phyloP scores from a whole-genome alignment of 352 stramenopile genomes.

The Peronosclerospora sorghi region DNA sequence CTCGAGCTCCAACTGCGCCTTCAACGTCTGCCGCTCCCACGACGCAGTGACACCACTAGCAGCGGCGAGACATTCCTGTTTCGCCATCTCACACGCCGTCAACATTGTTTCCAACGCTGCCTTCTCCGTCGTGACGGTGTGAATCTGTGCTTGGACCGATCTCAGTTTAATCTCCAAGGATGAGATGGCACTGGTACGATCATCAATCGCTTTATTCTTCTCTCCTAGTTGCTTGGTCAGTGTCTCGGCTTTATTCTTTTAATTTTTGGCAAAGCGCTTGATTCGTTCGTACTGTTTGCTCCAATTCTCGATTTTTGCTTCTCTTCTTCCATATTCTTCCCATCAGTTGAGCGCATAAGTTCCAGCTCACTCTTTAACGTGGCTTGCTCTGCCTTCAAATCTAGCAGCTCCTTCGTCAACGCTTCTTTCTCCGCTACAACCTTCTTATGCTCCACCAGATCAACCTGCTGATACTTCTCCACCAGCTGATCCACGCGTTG shows the following conservation, averaged over 20 bases:
- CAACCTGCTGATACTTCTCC: conserved; percentile 76
- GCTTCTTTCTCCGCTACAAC: conserved; percentile 54
- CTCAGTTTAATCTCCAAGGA: conserved; percentile 33
- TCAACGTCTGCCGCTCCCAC: conserved; percentile 41
- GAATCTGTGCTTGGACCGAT: conserved; percentile 21
- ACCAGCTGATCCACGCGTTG: conserved; percentile 66
- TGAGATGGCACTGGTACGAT: conserved; percentile 26
- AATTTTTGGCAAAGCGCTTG: conserved; percentile 73
- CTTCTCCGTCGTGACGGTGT: conserved; percentile 28
- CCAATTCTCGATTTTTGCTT: conserved; percentile 58
- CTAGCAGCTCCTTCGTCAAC: too few species aligned
- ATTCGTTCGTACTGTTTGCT: conserved; percentile 70
- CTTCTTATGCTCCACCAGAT: conserved; percentile 59
- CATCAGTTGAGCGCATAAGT: conserved; percentile 27
- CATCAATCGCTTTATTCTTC: conserved; percentile 53
- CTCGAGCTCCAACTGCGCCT: conserved; percentile 48
- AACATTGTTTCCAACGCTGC: conserved; percentile 33
- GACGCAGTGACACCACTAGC: conserved; percentile 25
- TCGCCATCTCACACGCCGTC: conserved; percentile 24
- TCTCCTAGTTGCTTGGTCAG: conserved; percentile 54
- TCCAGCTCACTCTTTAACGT: conserved; percentile 39
- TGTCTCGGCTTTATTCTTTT: conserved; percentile 64
- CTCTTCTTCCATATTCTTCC: conserved; percentile 48
- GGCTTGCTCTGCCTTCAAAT: conserved; percentile 29
- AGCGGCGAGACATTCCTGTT: conserved; percentile 22